Base-by-base conservation (phyloP, 163 green algal genomes). In the Scenedesmus sp. region DNA sequence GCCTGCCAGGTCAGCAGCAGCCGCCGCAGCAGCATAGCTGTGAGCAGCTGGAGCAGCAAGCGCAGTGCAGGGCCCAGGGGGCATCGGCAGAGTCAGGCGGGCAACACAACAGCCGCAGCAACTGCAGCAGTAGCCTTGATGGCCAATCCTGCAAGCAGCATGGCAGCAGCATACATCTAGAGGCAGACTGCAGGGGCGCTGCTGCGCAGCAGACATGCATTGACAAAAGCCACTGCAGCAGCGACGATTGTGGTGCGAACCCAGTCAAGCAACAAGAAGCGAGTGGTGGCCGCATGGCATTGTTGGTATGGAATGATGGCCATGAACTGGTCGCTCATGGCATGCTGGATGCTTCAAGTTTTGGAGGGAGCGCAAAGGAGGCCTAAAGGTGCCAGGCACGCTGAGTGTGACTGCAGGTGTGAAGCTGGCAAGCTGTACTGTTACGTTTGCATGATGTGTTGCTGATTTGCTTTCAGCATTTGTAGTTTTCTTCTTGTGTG, bases 291-390 rank as follows among this genome's bases (percentile, higher is more conserved):
- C 70, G 70, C 5, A 23, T 79, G 70, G 70, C 70, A 52, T 1
- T 79, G 70, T 23, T 79, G 70, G 70, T 79, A 6, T 79, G 70
- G 70, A 79, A 79, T 79, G 70, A 79, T 79, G 70, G 70, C 23
- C 70, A 79, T 52, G 23, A 79, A 23, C 70, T 79, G 70, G 70
- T 79, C 3, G 70, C 70, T 6, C 70, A 52, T 5, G 70, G 70
- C 23, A 79, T 79, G 70, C 70, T 79, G 46, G 70, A 79, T 79
- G 70, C 23, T 52, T 23, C 23, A 52, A 52, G 70, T 6, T 79
- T 79, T 79, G 70, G 70, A 79, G 70, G 70, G 70, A 79, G 70
- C 7, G 70, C 70, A 23, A 79, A 79, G 23, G 70, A 79, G 70
- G 70, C 70, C 46, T 79, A 52, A 79, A 79, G 23, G 62, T 70